Evolutionary conservation across 2,329 filamentous ascomycete genomes (phyloP).

Genomic region (Fonsecaea nubica): DNA sequence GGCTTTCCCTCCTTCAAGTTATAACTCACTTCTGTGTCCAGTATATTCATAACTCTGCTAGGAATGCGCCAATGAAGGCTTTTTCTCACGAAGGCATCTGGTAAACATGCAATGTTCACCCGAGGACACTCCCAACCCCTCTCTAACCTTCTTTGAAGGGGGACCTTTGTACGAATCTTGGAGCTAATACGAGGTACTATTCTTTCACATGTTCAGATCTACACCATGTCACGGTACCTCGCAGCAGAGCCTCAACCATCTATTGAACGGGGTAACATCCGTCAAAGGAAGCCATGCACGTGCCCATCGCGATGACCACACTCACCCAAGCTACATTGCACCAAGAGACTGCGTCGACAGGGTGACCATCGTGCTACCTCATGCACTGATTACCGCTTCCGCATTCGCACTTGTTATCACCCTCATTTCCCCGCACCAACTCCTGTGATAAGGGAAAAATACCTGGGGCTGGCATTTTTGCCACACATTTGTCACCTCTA

Average conservation of each 20-base stretch:
- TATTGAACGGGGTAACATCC: neutral
- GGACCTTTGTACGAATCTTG: neutral
- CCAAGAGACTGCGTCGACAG: neutral
- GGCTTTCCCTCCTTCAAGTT: neutral
- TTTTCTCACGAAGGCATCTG: neutral
- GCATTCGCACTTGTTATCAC: neutral
- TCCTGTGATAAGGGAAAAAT: neutral
- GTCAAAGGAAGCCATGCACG: neutral
- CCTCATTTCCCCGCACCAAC: slow-evolving; percentile 2
- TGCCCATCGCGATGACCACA: neutral
- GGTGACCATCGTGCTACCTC: neutral
- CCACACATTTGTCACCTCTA: neutral
- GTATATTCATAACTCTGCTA: neutral
- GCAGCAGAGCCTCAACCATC: neutral
- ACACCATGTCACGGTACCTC: neutral
- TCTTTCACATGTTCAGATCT: slow-evolving; percentile 4
- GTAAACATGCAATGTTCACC: neutral
- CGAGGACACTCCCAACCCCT: neutral
- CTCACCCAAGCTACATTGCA: neutral
- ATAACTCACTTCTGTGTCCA: neutral
- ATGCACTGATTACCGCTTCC: slow-evolving; percentile 2
- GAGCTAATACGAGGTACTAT: neutral
- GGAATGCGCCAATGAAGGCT: neutral
- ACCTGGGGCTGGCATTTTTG: neutral
- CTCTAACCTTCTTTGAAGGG: neutral